phyloP scores from a whole-genome alignment of 306 rosid species.

The Malus sieversii region DNA sequence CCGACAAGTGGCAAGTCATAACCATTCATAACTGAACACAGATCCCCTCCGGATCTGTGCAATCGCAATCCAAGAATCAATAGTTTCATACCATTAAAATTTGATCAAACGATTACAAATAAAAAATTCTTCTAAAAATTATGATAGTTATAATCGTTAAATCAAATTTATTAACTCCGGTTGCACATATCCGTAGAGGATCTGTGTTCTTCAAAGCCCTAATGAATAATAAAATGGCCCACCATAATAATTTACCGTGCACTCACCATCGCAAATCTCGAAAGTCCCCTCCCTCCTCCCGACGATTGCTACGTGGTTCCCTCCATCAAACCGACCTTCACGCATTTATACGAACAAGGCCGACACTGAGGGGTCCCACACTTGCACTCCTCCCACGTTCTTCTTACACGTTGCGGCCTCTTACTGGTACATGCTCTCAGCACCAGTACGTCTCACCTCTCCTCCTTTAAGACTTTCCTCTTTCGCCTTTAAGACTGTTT shows the following conservation, averaged over 20 bases:
- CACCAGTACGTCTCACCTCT: background rate
- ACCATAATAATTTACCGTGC: background rate
- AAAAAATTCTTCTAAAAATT: accelerated
- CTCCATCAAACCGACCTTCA: slow-evolving; percentile 25
- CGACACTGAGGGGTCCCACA: slow-evolving; percentile 37
- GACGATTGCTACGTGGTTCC: slow-evolving; percentile 18
- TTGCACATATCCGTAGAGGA: no score
- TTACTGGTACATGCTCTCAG: slow-evolving; percentile 13
- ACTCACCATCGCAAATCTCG: slow-evolving; percentile 16
- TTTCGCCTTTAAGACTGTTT: slow-evolving; percentile 7
- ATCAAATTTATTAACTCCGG: no score
- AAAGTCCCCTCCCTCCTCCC: background rate
- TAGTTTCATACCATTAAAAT: accelerated
- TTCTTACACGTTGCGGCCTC: slow-evolving; percentile 15
- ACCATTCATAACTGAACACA: no score
- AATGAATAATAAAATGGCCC: background rate
- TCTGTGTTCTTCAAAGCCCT: background rate
- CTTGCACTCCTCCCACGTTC: background rate
- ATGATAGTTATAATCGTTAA: no score
- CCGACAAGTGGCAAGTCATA: background rate
- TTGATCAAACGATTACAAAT: accelerated
- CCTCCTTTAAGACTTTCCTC: background rate
- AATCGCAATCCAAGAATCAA: accelerated
- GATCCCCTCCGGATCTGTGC: no score
- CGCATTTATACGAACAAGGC: slow-evolving; percentile 9